These are phyloP conservation scores for Fusarium subglutinans DNA, from an alignment of 2,329 filamentous ascomycete species.

Conservation along the genomic window DNA sequence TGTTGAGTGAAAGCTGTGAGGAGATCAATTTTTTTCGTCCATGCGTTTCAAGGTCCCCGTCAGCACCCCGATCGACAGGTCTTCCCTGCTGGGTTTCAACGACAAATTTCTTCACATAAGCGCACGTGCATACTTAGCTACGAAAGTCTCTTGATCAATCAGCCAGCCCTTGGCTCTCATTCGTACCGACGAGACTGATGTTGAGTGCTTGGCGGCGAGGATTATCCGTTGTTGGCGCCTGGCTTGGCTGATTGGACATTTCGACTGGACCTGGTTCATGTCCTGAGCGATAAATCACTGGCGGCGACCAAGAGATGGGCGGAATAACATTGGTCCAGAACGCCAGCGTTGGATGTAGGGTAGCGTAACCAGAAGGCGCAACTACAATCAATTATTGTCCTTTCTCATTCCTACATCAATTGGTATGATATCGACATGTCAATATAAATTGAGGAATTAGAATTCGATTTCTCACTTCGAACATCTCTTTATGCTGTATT, in stretches of 20 bases:
- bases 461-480: accelerated
- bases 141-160: not conserved
- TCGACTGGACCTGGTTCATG: not conserved
- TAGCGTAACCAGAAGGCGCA: not conserved
- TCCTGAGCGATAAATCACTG: not conserved
- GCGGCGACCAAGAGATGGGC: not conserved
- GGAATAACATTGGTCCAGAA: not conserved
- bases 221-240: not conserved
- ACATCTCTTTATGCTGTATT: too few species aligned
- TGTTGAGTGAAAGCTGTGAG: not conserved
- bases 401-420: not conserved
- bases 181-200: not conserved
- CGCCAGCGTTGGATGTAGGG: not conserved
- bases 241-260: not conserved
- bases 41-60: conserved; percentile 10
- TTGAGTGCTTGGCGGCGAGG: not conserved
- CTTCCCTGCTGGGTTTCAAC: not conserved
- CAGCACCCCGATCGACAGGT: conserved; percentile 7
- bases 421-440: accelerated
- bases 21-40: conserved; percentile 19
- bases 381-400: too few species aligned
- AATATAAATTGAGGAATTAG: accelerated
- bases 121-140: not conserved
- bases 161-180: not conserved
- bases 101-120: not conserved